Base-by-base conservation (phyloP, 2,329 filamentous ascomycete species). In the Pestalotiopsis sp. region DNA sequence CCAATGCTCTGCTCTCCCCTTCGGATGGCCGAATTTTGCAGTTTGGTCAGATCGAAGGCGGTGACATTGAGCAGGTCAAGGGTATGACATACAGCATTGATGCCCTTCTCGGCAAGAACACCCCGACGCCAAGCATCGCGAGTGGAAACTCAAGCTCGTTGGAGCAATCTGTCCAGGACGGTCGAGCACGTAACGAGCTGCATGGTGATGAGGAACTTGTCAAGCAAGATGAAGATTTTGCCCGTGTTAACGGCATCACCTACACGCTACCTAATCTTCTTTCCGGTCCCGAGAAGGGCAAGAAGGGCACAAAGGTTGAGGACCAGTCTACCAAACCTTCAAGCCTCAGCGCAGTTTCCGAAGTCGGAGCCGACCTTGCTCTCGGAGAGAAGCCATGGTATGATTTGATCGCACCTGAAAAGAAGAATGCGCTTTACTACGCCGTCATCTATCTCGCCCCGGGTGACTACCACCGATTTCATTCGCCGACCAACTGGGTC, bases 41-140 rank as follows among this genome's bases (percentile, higher is more conserved):
- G 75, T 98, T 94, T 73, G 96, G 96, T 11, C 90, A 90, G 73
- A 98, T 99, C 67, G 92, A 97, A 75, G 90, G 94, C 74, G 94
- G 95, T 61, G 94, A 98, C 76, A 97, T 99, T 57, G 96, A 99
- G 79, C 96, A 99, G 81, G 95, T 99, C 71, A 99, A 99, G 81
- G 96, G 96, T 69, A 96, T 99, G 86, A 99, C 96, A 0, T 99
- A 99, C 81, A 97, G 91, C 72, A 88, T 99, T 66, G 96, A 99
- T 77, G 94, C 96, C 7, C 86, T 99, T 1, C 86, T 99, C 1
- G 96, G 96, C 64, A 89, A 88, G 71, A 83, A 84, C 69, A 87
- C 85, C 5, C 87, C 87, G 48, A 77, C 84, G 4, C 79, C 86
- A 20, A 88, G 88, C 80, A 79, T 91, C 73, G 77, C 86, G 67